Base-by-base conservation (phyloP, 495 filamentous ascomycete genomes). In the Lophiostoma macrostomum region DNA sequence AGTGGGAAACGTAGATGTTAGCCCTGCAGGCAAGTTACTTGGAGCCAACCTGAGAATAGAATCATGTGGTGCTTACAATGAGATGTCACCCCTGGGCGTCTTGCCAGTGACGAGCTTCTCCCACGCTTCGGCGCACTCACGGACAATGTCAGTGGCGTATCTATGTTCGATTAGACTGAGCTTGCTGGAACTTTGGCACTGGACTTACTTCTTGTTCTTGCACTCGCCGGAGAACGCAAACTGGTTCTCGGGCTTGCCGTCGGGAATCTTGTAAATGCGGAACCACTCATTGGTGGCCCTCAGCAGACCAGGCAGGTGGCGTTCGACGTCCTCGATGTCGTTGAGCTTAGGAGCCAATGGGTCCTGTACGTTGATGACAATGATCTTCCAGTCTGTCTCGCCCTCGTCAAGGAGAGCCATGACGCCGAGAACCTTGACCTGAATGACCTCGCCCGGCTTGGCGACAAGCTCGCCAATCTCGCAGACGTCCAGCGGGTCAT, bases 351-450 rank as follows among this genome's bases (percentile, higher is more conserved):
- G 71, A 42, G 94, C 94, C 48, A 99, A 77, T 62, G 94, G 93
- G 75, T 97, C 94, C 73, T 97, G 96, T 71, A 96, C 75, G 71
- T 99, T 91, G 69, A 99, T 93, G 74, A 96, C 93, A 64, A 99
- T 96, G 74, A 97, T 88, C 84, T 99, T 99, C 94, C 94, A 99
- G 81, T 99, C 94, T 57, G 94, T 99, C 83, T 99, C 94, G 71
- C 91, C 94, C 79, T 99, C 94, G 66, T 99, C 94, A 36, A 99
- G 85, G 60, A 99, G 83, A 54, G 94, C 94, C 94, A 99, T 99
- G 58, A 96, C 91, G 74, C 94, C 94, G 49, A 99, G 84, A 31
- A 97, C 87, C 84, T 96, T 97, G 79, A 99, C 94, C 74, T 96
- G 91, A 80, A 96, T 99, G 74, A 99, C 77, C 76, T 99, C 90